These are phyloP conservation scores for Pythium scleroteichum DNA, from an alignment of 352 stramenopile species.

Conservation along the genomic window DNA sequence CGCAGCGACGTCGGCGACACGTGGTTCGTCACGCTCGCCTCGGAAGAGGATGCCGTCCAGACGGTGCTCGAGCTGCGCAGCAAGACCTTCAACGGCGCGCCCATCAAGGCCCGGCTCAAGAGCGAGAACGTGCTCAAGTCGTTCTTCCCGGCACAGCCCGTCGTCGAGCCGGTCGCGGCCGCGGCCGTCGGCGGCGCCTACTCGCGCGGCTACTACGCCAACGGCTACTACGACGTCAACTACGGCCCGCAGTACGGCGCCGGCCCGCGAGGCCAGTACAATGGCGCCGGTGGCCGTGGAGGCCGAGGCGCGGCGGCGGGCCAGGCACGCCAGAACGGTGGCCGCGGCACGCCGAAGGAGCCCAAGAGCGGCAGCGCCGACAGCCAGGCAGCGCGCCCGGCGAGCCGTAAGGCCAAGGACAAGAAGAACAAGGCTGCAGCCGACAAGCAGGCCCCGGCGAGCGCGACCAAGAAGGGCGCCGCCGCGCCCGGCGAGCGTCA, in stretches of 20 bases:
- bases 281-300: slow-evolving; percentile 36
- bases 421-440: slow-evolving; percentile 48
- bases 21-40: slow-evolving; percentile 91
- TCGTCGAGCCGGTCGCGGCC: slow-evolving; percentile 47
- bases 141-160: slow-evolving; percentile 82
- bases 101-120: slow-evolving; percentile 92
- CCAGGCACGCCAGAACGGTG: slow-evolving; percentile 35
- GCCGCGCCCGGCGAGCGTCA: slow-evolving; percentile 46
- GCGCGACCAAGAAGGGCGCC: slow-evolving; percentile 35
- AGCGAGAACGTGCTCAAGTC: slow-evolving; percentile 92
- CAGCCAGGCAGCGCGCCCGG: slow-evolving; percentile 38
- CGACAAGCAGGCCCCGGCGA: slow-evolving; percentile 32
- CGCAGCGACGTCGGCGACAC: slow-evolving; percentile 93
- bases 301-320: slow-evolving; percentile 24
- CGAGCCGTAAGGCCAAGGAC: slow-evolving; percentile 63
- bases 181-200: slow-evolving; percentile 47
- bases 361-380: slow-evolving; percentile 50
- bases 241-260: slow-evolving; percentile 63
- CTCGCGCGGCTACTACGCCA: slow-evolving; percentile 56
- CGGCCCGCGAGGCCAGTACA: slow-evolving; percentile 37
- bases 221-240: slow-evolving; percentile 67
- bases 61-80: slow-evolving; percentile 85
- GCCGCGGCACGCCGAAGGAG: slow-evolving; percentile 34
- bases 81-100: slow-evolving; percentile 89
- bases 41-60: slow-evolving; percentile 84